phyloP scores from a whole-genome alignment of 352 stramenopile species.

The Phytophthora ramorum region DNA sequence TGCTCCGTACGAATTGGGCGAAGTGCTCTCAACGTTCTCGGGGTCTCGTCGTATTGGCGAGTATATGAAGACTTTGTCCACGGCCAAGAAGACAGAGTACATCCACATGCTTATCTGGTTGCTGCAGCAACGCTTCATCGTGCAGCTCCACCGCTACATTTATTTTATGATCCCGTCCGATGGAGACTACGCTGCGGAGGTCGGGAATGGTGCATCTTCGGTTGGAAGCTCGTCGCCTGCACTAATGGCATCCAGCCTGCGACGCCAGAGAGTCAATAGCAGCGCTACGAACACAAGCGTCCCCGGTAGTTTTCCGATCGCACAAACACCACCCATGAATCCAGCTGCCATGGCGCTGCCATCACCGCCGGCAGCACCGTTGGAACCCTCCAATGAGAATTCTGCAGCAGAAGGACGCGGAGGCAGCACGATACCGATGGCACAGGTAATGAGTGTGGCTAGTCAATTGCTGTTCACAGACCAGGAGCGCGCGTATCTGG shows the following conservation, averaged over 20 bases:
- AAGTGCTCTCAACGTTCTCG: slow-evolving; percentile 78
- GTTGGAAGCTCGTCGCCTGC: slow-evolving; percentile 45
- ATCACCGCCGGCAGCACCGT: slow-evolving; percentile 23
- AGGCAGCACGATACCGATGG: slow-evolving; percentile 24
- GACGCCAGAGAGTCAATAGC: slow-evolving; percentile 35
- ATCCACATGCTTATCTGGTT: slow-evolving; percentile 91
- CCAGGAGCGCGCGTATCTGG: slow-evolving; percentile 77
- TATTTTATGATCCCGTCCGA: slow-evolving; percentile 88
- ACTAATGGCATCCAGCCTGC: slow-evolving; percentile 35
- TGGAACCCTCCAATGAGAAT: slow-evolving; percentile 10
- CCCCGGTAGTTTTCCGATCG: slow-evolving; percentile 31
- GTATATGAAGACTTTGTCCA: slow-evolving; percentile 78
- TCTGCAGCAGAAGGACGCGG: slow-evolving; percentile 14
- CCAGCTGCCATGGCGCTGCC: slow-evolving; percentile 26
- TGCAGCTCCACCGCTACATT: slow-evolving; percentile 87
- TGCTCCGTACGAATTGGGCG: slow-evolving; percentile 67
- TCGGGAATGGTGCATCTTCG: slow-evolving; percentile 17
- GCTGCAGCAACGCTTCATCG: slow-evolving; percentile 83
- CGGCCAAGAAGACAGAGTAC: slow-evolving; percentile 82
- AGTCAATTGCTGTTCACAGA: slow-evolving; percentile 62
- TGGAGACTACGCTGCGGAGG: slow-evolving; percentile 52
- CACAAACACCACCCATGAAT: slow-evolving; percentile 39
- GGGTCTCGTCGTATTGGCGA: slow-evolving; percentile 76
- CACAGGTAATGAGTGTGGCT: slow-evolving; percentile 42
- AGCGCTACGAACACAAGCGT: slow-evolving; percentile 33